Evolutionary conservation across 352 stramenopile species (phyloP).

Genomic region (Globisporangium spinosum): DNA sequence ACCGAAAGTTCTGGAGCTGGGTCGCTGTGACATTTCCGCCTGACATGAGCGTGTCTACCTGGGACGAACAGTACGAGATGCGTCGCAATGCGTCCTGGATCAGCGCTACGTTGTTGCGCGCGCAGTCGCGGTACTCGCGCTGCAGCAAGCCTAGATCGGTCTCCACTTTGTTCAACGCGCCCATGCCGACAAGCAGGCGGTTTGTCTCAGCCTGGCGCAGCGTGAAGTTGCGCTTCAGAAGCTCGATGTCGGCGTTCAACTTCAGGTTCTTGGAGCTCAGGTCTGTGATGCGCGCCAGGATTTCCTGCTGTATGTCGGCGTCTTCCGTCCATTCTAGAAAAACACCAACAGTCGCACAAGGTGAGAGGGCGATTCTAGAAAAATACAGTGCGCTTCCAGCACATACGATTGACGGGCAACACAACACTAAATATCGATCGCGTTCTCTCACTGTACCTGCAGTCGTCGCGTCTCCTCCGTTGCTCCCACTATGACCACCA

Average conservation of each 20-base stretch:
- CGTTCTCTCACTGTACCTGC: not conserved
- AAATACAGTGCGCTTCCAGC: not conserved
- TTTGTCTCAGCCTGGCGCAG: slow-evolving; percentile 34
- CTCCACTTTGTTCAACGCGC: slow-evolving; percentile 35
- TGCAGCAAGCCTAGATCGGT: slow-evolving; percentile 39
- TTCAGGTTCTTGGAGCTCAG: slow-evolving; percentile 33
- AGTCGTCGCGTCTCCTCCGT: not conserved
- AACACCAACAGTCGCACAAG: not conserved
- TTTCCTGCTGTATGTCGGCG: slow-evolving; percentile 20
- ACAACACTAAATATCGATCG: not conserved
- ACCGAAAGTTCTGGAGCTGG: slow-evolving; percentile 41
- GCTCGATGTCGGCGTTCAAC: slow-evolving; percentile 36
- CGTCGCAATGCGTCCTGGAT: slow-evolving; percentile 50
- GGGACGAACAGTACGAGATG: slow-evolving; percentile 46
- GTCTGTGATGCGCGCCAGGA: slow-evolving; percentile 22
- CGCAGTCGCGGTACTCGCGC: slow-evolving; percentile 41
- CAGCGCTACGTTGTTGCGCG: slow-evolving; percentile 41
- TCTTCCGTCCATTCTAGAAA: slow-evolving; percentile 4
- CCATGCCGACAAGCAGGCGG: slow-evolving; percentile 32
- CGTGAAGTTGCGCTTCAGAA: slow-evolving; percentile 36
- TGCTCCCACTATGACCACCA: not conserved
- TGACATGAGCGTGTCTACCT: slow-evolving; percentile 41
- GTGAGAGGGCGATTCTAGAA: not conserved
- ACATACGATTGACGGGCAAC: not conserved
- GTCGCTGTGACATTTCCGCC: slow-evolving; percentile 27